phyloP scores from a whole-genome alignment of 208 protist species.

The Trypanosoma boissoni region DNA sequence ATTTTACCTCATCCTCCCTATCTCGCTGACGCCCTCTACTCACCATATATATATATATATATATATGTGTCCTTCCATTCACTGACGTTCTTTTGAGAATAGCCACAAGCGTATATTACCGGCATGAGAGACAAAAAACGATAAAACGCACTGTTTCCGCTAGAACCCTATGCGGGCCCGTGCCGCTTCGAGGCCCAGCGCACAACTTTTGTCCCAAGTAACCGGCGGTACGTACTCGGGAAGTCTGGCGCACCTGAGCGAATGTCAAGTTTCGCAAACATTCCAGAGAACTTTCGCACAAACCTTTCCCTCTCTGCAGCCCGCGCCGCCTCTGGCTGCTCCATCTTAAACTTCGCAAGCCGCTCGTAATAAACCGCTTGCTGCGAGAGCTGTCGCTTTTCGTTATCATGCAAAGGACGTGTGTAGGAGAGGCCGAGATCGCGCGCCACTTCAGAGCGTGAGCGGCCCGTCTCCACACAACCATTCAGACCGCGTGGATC shows the following conservation, averaged over 20 bases:
- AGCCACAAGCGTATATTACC: not conserved
- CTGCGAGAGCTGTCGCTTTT: constrained; percentile 88
- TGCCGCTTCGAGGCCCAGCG: constrained; percentile 90
- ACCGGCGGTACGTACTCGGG: constrained; percentile 81
- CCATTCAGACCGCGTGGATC: constrained; percentile 87
- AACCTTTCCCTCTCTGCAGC: constrained; percentile 82
- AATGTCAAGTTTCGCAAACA: constrained; percentile 88
- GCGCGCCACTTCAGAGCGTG: constrained; percentile 84
- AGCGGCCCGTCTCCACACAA: constrained; percentile 90
- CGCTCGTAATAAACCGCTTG: constrained; percentile 89
- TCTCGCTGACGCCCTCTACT: not conserved
- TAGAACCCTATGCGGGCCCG: constrained; percentile 60
- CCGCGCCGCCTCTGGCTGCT: constrained; percentile 86
- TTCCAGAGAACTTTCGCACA: constrained; percentile 87
- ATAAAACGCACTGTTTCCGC: not conserved
- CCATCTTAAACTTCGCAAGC: constrained; percentile 88
- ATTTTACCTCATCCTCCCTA: no score
- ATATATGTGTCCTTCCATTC: not conserved
- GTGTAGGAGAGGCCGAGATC: constrained; percentile 90
- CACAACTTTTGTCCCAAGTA: constrained; percentile 81
- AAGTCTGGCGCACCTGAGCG: constrained; percentile 84
- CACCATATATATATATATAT: not conserved
- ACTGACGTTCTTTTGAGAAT: not conserved
- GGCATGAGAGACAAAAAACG: constrained; percentile 6
- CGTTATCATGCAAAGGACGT: constrained; percentile 81